These are phyloP conservation scores for Emericellopsis cladophorae DNA, from an alignment of 2,329 filamentous ascomycete species.

Conservation along the genomic window DNA sequence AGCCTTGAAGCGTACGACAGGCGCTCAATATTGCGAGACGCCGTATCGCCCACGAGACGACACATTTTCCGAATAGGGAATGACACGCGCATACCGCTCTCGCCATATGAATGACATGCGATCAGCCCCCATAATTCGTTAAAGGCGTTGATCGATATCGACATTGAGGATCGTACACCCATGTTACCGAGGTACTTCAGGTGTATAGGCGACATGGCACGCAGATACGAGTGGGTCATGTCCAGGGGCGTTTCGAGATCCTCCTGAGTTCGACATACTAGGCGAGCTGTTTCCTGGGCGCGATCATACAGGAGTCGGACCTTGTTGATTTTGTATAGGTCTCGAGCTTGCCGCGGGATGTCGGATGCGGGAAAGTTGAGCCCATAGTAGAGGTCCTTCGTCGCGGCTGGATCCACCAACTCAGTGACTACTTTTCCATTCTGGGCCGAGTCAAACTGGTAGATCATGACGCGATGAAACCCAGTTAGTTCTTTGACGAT, in stretches of 20 bases:
- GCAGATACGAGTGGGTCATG: constrained; percentile 71
- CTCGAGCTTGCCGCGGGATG: constrained; percentile 73
- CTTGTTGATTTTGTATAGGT: constrained; percentile 85
- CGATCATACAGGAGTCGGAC: constrained; percentile 80
- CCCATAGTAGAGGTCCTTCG: constrained; percentile 75
- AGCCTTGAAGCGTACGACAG: constrained; percentile 76
- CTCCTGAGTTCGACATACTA: constrained; percentile 66
- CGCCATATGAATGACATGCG: constrained; percentile 71
- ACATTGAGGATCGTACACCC: constrained; percentile 90
- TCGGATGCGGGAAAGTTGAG: constrained; percentile 81
- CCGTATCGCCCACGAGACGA: constrained; percentile 71
- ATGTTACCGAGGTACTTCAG: constrained; percentile 81
- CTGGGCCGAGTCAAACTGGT: constrained; percentile 73
- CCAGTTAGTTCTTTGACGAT: constrained; percentile 83
- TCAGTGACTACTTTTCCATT: constrained; percentile 85
- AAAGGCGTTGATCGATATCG: constrained; percentile 81
- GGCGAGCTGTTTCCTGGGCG: constrained; percentile 63
- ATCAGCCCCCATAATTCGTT: constrained; percentile 80
- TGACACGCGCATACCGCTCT: constrained; percentile 72
- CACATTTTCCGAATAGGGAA: constrained; percentile 92
- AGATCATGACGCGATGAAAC: constrained; percentile 87
- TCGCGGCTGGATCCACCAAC: constrained; percentile 66
- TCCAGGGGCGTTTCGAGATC: constrained; percentile 68
- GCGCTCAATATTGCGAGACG: constrained; percentile 77
- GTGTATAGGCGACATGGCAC: constrained; percentile 85